Conservation (phyloP, 805 yeast species). For the Brettanomyces anomalus region DNA sequence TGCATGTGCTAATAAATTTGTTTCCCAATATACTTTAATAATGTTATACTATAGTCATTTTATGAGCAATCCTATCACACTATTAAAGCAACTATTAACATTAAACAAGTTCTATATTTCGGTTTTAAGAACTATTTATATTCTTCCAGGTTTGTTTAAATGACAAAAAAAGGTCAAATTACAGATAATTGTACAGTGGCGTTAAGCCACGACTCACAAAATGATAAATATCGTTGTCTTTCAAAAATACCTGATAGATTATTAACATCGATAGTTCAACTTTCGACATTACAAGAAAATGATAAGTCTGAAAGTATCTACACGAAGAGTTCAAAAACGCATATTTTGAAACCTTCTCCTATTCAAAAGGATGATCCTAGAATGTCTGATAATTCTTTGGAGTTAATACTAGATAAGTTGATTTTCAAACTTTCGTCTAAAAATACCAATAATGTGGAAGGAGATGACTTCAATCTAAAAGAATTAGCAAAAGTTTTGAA, state of each 20-base stretch:
- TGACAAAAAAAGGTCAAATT: too few relatives aligned
- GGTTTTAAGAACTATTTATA: too few relatives aligned
- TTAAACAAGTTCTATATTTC: too few relatives aligned
- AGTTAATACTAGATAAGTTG: conserved; percentile 8
- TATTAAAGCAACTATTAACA: too few relatives aligned
- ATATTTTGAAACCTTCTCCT: neutral
- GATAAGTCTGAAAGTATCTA: neutral
- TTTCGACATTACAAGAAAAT: conserved; percentile 5
- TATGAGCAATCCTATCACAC: too few relatives aligned
- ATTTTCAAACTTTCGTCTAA: conserved; percentile 4
- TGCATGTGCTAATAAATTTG: too few relatives aligned
- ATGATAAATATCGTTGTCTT: neutral
- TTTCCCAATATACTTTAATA: too few relatives aligned
- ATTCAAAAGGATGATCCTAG: conserved; percentile 17
- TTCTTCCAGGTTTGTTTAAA: too few relatives aligned
- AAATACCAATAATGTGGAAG: neutral
- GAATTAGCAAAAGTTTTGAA: conserved; percentile 5
- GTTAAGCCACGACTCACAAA: neutral
- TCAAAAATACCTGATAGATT: conserved; percentile 5
- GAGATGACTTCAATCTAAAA: conserved; percentile 6
- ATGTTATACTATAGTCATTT: too few relatives aligned
- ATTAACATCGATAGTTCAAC: conserved; percentile 5
- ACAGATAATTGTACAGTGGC: neutral
- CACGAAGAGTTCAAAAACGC: neutral
- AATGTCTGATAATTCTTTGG: conserved; percentile 9